Evolutionary conservation across 768 basidiomycete genomes (phyloP).

Genomic region (Rhodotorula paludigena): DNA sequence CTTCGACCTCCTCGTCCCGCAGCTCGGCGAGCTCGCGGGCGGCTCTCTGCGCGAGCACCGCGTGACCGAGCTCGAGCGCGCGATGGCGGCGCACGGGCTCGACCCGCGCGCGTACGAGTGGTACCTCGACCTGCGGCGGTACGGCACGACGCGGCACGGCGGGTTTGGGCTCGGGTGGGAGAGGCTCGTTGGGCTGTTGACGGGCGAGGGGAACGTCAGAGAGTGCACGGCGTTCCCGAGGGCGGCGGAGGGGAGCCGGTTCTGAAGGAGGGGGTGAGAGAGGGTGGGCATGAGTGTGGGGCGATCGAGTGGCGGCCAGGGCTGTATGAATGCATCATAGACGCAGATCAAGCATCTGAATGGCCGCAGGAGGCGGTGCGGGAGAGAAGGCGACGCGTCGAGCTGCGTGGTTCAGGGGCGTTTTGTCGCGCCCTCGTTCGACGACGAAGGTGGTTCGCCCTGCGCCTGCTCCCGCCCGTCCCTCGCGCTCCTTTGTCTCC

Average conservation of each 20-base stretch:
- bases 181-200: conserved; percentile 76
- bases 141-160: conserved; percentile 83
- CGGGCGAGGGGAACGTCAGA: conserved; percentile 80
- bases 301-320: background rate
- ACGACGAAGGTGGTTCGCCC: too few species aligned
- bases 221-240: conserved; percentile 90
- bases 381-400: background rate
- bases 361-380: background rate
- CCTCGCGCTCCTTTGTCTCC: too few species aligned
- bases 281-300: background rate
- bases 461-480: too few species aligned
- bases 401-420: background rate
- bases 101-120: conserved; percentile 50
- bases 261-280: conserved; percentile 1
- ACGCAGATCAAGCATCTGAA: fast-evolving
- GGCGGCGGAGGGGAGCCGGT: conserved; percentile 39
- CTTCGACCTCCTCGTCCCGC: conserved; percentile 87
- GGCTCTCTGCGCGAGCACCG: conserved; percentile 84
- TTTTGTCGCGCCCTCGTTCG: background rate
- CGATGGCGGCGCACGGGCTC: conserved; percentile 55
- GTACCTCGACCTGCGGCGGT: conserved; percentile 77
- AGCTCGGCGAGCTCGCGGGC: conserved; percentile 81
- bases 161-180: conserved; percentile 98
- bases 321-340: background rate
- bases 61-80: conserved; percentile 52